These are phyloP conservation scores for Claviceps monticola DNA, from an alignment of 2,329 filamentous ascomycete species.

Conservation along the genomic window DNA sequence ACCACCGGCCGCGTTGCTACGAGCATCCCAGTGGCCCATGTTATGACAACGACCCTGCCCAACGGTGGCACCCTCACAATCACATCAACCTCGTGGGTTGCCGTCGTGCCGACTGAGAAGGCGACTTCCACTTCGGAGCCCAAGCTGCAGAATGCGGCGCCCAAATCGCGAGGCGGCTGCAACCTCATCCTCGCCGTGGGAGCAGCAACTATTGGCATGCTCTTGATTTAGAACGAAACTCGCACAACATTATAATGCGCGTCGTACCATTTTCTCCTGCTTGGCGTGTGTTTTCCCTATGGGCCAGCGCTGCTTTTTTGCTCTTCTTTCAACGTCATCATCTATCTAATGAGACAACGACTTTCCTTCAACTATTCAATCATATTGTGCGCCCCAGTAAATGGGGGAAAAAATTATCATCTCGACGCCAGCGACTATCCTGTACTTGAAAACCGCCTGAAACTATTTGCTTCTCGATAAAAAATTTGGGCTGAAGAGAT, in stretches of 20 bases:
- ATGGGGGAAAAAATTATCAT: not conserved
- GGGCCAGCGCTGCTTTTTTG: not conserved
- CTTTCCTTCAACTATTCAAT: slow-evolving; percentile 1
- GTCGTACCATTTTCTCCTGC: not conserved
- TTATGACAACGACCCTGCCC: slow-evolving; percentile 30
- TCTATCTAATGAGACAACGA: slow-evolving; percentile 1
- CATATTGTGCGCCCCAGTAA: slow-evolving; percentile 24
- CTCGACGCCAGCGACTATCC: not conserved
- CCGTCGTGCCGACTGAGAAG: slow-evolving; percentile 23
- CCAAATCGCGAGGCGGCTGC: slow-evolving; percentile 9
- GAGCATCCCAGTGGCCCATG: slow-evolving; percentile 23
- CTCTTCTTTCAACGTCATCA: not conserved
- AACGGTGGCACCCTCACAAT: slow-evolving; percentile 31
- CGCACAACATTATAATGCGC: too few species aligned
- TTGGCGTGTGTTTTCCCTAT: not conserved
- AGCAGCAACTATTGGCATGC: slow-evolving; percentile 12
- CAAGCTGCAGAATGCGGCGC: slow-evolving; percentile 24
- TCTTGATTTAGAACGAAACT: not conserved
- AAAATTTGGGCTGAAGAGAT: too few species aligned
- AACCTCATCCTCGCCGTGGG: slow-evolving; percentile 13
- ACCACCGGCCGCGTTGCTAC: slow-evolving; percentile 22
- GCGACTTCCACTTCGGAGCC: slow-evolving; percentile 16
- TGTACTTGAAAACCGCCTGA: not conserved
- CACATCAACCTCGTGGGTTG: slow-evolving; percentile 36
- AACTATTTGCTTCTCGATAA: too few species aligned